Evolutionary conservation across 805 yeast species (phyloP), one percentile per base, ranked within the genome.

Genomic region (Candida incommunis): DNA sequence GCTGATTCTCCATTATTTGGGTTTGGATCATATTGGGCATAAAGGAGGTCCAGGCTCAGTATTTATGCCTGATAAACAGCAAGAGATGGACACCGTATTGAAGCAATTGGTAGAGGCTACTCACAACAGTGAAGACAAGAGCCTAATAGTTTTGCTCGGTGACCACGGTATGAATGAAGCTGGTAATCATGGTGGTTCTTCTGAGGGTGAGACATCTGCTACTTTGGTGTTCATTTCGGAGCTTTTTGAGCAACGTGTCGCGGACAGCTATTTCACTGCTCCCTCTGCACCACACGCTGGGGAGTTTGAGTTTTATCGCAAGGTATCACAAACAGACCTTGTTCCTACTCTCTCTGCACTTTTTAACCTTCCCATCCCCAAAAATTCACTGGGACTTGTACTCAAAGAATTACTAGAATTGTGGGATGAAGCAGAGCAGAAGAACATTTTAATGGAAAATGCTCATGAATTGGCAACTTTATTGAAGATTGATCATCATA

Each of bases 131-230:
- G 67, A 63, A 16, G 70, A 70, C 7, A 63, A 67, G 20, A 80
- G 95, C 0, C 60, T 92, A 42, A 61, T 90, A 21, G 74, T 88
- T 3, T 74, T 88, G 0, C 64, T 83, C 68, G 97, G 97, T 0
- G 97, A 88, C 54, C 97, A 88, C 60, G 97, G 96, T 2, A 88
- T 88, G 96, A 87, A 87, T 57, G 94, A 87, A 44, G 75, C 82
- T 3, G 96, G 96, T 1, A 90, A 88, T 54, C 97, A 92, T 60
- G 99, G 99, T 4, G 99, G 97, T 1, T 84, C 96, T 0, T 82
- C 96, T 2, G 59, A 71, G 0, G 95, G 96, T 1, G 99, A 92
- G 61, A 90, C 96, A 0, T 82, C 87, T 15, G 81, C 98, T 1
- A 96, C 82, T 0, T 54, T 92, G 55, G 64, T 78, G 1, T 70